Percentiles rank a stretch among this genome's conserved stretches.
These are phyloP conservation scores for Dicorynia guianensis DNA, from an alignment of 306 rosid species.

Conservation along the genomic window DNA sequence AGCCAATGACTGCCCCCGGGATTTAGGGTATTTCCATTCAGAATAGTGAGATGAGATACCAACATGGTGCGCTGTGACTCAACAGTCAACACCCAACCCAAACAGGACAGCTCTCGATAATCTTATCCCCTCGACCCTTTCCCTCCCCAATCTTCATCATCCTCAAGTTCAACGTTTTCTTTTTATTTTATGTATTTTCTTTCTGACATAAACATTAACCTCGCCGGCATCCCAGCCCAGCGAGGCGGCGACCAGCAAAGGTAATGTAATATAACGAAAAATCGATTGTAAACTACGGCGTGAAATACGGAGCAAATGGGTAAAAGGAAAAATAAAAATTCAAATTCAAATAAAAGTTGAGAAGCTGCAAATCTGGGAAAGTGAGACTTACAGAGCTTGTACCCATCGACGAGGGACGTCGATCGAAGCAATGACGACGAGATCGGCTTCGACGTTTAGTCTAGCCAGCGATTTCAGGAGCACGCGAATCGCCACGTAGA, in stretches of 20 bases:
- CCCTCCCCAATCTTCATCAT: background rate
- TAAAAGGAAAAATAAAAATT: background rate
- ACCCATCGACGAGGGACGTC: constrained; percentile 86
- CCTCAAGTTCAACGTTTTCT: background rate
- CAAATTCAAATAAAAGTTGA: background rate
- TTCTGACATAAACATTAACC: background rate
- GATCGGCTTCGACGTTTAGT: constrained; percentile 80
- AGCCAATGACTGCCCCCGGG: too few relatives aligned
- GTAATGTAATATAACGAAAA: background rate
- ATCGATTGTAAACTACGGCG: too few relatives aligned
- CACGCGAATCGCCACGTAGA: constrained; percentile 80
- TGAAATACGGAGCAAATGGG: too few relatives aligned
- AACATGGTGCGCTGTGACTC: too few relatives aligned
- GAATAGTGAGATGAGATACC: too few relatives aligned
- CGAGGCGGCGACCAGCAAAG: background rate
- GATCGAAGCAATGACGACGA: constrained; percentile 82
- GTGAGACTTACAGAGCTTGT: constrained; percentile 70
- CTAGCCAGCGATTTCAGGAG: constrained; percentile 65
- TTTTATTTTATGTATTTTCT: background rate
- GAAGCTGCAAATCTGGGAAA: background rate
- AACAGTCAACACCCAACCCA: too few relatives aligned
- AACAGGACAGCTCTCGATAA: too few relatives aligned
- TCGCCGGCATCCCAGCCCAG: background rate
- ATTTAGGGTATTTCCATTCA: too few relatives aligned
- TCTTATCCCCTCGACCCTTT: too few relatives aligned